phyloP scores from a whole-genome alignment of 1,284 basidiomycete species.

The Apiotrichum veenhuisii region DNA sequence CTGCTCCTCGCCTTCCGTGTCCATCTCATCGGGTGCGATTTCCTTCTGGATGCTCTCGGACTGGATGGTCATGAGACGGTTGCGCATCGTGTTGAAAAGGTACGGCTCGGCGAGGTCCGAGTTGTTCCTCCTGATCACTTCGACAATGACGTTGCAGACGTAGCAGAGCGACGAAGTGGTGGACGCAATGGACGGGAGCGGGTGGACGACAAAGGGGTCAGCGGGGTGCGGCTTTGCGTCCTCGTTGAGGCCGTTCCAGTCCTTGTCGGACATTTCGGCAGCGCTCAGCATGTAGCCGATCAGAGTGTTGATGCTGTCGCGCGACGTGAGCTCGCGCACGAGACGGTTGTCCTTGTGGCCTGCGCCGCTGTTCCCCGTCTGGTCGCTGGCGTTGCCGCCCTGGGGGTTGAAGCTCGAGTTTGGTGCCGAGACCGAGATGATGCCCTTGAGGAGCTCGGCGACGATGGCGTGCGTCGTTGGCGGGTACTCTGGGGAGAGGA shows the following conservation, averaged over 20 bases:
- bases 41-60: constrained; percentile 15
- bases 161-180: constrained; percentile 84
- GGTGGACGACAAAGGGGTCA: constrained; percentile 43
- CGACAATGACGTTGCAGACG: constrained; percentile 85
- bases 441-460: constrained; percentile 87
- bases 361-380: constrained; percentile 24
- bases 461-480: constrained; percentile 81
- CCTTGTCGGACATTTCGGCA: constrained; percentile 51
- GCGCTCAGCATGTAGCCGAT: constrained; percentile 76
- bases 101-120: constrained; percentile 99
- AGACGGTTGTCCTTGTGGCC: constrained; percentile 64
- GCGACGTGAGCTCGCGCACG: constrained; percentile 81
- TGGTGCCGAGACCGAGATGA: constrained; percentile 90
- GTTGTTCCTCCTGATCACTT: constrained; percentile 97
- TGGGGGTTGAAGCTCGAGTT: constrained; percentile 55
- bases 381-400: constrained; percentile 59
- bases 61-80: constrained; percentile 73
- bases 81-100: constrained; percentile 90
- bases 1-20: constrained; percentile 58
- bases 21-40: constrained; percentile 8
- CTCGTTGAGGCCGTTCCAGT: constrained; percentile 29
- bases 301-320: constrained; percentile 68
- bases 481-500: constrained; percentile 74
- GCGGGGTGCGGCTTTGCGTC: constrained; percentile 17
- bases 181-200: constrained; percentile 65